Conservation (phyloP, 1,139 yeast genomes). For the Scheffersomyces lignicola region DNA sequence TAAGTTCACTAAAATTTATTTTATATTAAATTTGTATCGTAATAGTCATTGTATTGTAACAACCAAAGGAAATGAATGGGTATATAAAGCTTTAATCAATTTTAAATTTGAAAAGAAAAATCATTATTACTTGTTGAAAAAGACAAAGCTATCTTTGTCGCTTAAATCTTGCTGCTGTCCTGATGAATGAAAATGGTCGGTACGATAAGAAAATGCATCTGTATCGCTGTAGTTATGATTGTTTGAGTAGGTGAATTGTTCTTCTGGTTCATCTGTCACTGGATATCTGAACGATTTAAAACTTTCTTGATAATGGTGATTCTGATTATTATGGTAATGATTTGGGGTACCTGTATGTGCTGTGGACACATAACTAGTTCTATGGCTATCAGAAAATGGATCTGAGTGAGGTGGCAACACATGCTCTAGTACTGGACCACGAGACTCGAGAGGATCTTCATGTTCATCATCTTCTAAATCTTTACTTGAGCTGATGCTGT, state of each 20-base stretch:
- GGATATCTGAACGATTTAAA: constrained; percentile 1
- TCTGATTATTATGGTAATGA: not conserved
- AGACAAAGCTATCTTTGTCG: constrained; percentile 1
- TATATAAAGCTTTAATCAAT: too few species aligned
- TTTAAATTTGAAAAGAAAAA: too few species aligned
- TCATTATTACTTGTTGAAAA: too few species aligned
- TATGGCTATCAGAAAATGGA: not conserved
- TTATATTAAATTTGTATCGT: too few species aligned
- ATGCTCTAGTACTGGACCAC: not conserved
- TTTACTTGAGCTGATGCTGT: not conserved
- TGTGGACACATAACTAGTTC: constrained; percentile 4
- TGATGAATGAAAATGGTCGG: not conserved
- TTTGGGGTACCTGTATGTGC: not conserved
- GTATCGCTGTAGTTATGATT: not conserved
- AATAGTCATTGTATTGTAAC: too few species aligned
- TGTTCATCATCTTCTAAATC: constrained; percentile 2
- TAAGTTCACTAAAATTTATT: too few species aligned
- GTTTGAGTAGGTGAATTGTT: not conserved
- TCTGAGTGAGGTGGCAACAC: not conserved
- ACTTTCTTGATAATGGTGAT: not conserved
- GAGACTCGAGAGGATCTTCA: not conserved
- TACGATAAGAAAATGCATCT: not conserved
- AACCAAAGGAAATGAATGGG: too few species aligned
- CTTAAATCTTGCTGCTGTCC: constrained; percentile 2
- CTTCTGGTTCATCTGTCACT: not conserved